Conservation (phyloP, 345 rosid genomes). For the Eucalyptus regnans region DNA sequence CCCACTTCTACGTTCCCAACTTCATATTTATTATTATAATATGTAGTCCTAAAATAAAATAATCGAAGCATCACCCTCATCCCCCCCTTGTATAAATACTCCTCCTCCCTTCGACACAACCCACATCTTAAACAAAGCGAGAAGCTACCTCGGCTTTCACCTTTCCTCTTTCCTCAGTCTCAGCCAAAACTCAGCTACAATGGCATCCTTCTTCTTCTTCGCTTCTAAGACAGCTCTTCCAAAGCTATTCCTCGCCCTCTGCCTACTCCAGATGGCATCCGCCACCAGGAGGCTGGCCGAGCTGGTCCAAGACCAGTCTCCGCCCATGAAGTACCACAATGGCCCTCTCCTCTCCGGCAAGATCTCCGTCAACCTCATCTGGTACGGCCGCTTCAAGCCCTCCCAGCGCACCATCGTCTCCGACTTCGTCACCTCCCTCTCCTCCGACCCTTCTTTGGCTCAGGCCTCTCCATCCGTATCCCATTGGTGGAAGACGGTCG, state of each 20-base stretch:
- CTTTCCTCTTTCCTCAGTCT: not conserved
- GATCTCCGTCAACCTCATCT: slow-evolving; percentile 51
- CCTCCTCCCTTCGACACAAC: not conserved
- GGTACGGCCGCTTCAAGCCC: slow-evolving; percentile 72
- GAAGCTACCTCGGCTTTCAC: not conserved
- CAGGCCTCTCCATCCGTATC: slow-evolving; percentile 47
- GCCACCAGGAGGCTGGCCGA: slow-evolving; percentile 17
- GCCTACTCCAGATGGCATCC: not conserved
- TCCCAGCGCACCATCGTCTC: slow-evolving; percentile 52
- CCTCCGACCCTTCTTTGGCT: slow-evolving; percentile 4
- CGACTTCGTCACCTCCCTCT: slow-evolving; percentile 45
- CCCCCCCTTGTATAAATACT: not conserved
- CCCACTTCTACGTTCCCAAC: not conserved
- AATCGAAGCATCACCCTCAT: not conserved
- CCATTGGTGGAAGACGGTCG: slow-evolving; percentile 64
- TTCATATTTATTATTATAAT: not conserved
- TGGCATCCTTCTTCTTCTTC: not conserved
- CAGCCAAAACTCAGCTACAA: not conserved
- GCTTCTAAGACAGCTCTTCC: not conserved
- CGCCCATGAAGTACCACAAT: slow-evolving; percentile 43
- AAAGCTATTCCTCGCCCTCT: not conserved
- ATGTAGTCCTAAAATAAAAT: not conserved
- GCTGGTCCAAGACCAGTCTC: slow-evolving; percentile 15
- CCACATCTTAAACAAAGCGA: not conserved
- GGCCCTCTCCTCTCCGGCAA: slow-evolving; percentile 69